Percentiles rank a stretch among this genome's conserved stretches.
phyloP scores from a whole-genome alignment of 1,284 basidiomycete species.

The Nidula niveotomentosa region DNA sequence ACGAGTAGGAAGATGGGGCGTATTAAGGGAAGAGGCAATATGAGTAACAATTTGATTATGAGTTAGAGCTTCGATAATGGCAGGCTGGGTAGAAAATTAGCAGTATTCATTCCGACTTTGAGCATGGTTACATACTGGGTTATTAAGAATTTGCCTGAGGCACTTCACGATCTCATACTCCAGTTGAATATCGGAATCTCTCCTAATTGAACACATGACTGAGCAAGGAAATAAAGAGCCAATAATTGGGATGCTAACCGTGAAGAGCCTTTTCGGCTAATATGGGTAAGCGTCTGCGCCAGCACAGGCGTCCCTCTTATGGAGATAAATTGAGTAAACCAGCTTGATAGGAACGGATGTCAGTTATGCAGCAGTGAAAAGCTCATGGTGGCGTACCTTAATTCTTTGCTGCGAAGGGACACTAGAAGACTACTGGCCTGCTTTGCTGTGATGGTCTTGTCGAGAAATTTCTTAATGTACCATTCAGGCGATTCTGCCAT shows the following conservation, averaged over 20 bases:
- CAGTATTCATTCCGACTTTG: background rate
- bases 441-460: conserved; percentile 81
- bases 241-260: conserved; percentile 38
- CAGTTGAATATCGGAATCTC: conserved; percentile 66
- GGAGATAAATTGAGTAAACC: conserved; percentile 79
- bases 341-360: conserved; percentile 41
- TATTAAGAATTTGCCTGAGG: conserved; percentile 83
- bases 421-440: conserved; percentile 80
- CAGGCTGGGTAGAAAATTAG: conserved; percentile 46
- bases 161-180: conserved; percentile 94
- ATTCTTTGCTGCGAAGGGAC: conserved; percentile 79
- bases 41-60: conserved; percentile 82
- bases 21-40: conserved; percentile 84
- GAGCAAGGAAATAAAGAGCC: conserved; percentile 4
- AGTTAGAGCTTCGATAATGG: conserved; percentile 76
- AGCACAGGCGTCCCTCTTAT: conserved; percentile 86
- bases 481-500: conserved; percentile 77
- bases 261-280: conserved; percentile 66
- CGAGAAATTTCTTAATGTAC: conserved; percentile 90
- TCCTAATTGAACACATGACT: conserved; percentile 34
- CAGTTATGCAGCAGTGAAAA: no score
- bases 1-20: conserved; percentile 79
- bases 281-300: conserved; percentile 76
- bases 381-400: conserved; percentile 52
- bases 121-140: conserved; percentile 37